Evolutionary conservation across 2,329 filamentous ascomycete genomes (phyloP), one percentile per base, ranked within the genome.

Genomic region (Thermoascus crustaceus): DNA sequence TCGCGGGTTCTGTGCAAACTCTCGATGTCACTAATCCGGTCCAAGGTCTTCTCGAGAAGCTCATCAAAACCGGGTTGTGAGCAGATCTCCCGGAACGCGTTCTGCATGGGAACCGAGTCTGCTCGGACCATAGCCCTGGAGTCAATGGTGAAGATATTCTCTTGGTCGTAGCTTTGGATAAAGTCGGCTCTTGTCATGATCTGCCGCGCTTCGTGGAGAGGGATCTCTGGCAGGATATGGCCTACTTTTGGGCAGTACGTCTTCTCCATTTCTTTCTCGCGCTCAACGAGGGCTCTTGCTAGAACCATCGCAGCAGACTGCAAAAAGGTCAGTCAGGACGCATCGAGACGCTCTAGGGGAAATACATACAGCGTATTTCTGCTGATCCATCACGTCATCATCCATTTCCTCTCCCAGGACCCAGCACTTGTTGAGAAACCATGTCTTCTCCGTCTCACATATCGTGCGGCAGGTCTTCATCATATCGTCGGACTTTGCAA

Each of bases 101-200:
- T 78, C 61, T 94, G 86, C 91, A 98, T 98, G 2, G 91, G 91
- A 17, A 98, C 89, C 2, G 82, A 89, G 58, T 93, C 89, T 1
- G 91, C 91, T 30, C 91, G 79, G 5, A 98, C 91, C 57, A 83
- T 82, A 10, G 88, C 86, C 25, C 75, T 73, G 39, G 80, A 85
- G 41, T 93, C 89, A 52, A 98, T 96, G 43, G 85, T 91, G 64
- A 96, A 95, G 40, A 98, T 76, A 56, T 96, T 96, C 41, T 91
- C 76, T 45, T 91, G 85, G 63, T 98, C 91, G 55, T 96, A 88
- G 41, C 79, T 73, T 47, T 91, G 80, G 51, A 96, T 88, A 58
- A 96, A 98, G 61, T 98, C 91, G 40, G 86, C 82, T 35, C 91
- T 75, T 9, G 91, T 96, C 89, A 95, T 95, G 56, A 95, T 82